These are phyloP conservation scores for Mrakia gelida DNA, from an alignment of 768 basidiomycete species.

Conservation along the genomic window DNA sequence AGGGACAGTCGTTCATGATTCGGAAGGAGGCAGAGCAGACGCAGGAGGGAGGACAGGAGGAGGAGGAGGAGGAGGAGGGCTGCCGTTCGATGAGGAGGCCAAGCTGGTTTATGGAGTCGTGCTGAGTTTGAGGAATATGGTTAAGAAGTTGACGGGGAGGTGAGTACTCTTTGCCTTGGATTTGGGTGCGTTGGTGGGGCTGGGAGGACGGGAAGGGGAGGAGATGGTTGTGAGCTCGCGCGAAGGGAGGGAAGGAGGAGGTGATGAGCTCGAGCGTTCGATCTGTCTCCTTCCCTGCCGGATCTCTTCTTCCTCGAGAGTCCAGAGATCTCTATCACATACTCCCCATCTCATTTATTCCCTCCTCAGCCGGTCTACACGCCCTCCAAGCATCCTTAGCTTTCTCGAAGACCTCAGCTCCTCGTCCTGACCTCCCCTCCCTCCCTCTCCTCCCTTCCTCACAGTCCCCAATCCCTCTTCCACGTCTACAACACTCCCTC, in stretches of 20 bases:
- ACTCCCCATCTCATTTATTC: too few relatives aligned
- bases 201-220: slow-evolving; percentile 27
- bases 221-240: background rate
- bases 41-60: slow-evolving; percentile 44
- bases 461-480: slow-evolving; percentile 42
- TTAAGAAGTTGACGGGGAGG: slow-evolving; percentile 88
- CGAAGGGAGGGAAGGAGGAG: background rate
- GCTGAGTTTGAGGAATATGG: slow-evolving; percentile 84
- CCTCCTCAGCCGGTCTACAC: background rate
- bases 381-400: background rate
- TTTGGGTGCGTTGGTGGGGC: background rate
- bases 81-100: slow-evolving; percentile 94
- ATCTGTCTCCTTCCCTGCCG: background rate
- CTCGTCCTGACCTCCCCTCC: background rate
- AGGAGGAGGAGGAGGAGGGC: slow-evolving; percentile 53
- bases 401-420: background rate
- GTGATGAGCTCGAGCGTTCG: background rate
- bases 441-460: background rate
- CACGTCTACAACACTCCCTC: slow-evolving; percentile 70
- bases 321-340: background rate
- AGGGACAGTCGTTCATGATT: background rate
- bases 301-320: background rate
- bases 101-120: slow-evolving; percentile 97
- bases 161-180: slow-evolving; percentile 43
- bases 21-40: background rate